A percentile compares a stretch with the other conserved stretches of the same genome.
phyloP scores from a whole-genome alignment of 1,284 basidiomycete genomes.

The Moniliophthora roreri region DNA sequence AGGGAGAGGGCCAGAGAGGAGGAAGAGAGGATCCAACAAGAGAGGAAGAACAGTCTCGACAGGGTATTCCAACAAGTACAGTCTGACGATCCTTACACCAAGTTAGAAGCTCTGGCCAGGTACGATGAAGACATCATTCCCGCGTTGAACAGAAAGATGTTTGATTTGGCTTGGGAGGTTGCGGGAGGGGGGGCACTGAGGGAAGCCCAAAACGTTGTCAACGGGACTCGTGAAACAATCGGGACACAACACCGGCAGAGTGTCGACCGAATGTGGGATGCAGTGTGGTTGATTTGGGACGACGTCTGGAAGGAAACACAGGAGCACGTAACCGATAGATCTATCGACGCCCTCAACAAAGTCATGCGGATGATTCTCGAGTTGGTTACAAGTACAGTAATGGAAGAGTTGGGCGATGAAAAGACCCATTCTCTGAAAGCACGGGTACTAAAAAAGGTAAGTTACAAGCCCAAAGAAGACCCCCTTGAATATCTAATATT shows the following conservation, averaged over 20 bases:
- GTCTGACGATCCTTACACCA: not conserved
- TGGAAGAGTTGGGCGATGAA: no score
- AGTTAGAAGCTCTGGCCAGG: no score
- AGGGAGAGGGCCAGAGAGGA: not conserved
- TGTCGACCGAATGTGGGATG: not conserved
- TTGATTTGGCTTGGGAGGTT: constrained; percentile 1
- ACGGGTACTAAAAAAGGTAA: no score
- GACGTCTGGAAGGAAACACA: not conserved
- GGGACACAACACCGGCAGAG: not conserved
- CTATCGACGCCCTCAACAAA: not conserved
- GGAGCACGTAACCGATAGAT: not conserved
- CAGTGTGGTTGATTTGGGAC: constrained; percentile 1
- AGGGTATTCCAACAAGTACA: not conserved
- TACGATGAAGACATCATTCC: no score
- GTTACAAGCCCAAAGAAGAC: no score
- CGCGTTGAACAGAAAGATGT: not conserved
- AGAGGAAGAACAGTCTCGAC: not conserved
- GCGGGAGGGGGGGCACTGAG: not conserved
- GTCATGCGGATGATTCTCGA: not conserved
- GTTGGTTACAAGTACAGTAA: no score
- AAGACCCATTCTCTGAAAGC: no score
- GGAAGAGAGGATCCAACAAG: not conserved
- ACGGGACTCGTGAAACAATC: not conserved
- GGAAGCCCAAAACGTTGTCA: not conserved
- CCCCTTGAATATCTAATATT: no score